Percentiles rank a stretch among this genome's conserved stretches.
Conservation (phyloP, 2,329 filamentous ascomycete species). For the Monilinia laxa region DNA sequence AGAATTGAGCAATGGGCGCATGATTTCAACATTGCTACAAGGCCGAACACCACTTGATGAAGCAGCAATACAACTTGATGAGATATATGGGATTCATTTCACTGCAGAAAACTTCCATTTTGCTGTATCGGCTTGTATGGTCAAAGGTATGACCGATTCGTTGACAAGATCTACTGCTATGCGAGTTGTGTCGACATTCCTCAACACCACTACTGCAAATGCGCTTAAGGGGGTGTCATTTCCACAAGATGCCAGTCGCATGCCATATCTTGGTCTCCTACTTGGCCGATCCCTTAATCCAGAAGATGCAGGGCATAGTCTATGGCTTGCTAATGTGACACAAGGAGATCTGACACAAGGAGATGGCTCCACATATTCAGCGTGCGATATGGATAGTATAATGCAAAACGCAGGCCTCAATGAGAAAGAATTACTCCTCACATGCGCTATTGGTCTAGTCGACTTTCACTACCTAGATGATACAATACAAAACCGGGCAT, state of each 20-base stretch:
- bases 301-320: slow-evolving; percentile 61
- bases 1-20: slow-evolving; percentile 58
- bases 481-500: slow-evolving; percentile 56
- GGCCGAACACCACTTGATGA: slow-evolving; percentile 61
- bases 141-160: slow-evolving; percentile 62
- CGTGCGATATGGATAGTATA: slow-evolving; percentile 43
- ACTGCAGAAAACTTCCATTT: slow-evolving; percentile 64
- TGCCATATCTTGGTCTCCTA: slow-evolving; percentile 60
- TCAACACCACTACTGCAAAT: slow-evolving; percentile 50
- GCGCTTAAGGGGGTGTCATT: slow-evolving; percentile 32
- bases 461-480: slow-evolving; percentile 67
- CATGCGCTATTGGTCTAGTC: slow-evolving; percentile 62
- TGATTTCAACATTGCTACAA: slow-evolving; percentile 60
- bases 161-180: slow-evolving; percentile 59
- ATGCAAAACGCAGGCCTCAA: slow-evolving; percentile 50
- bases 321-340: slow-evolving; percentile 52
- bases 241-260: slow-evolving; percentile 37
- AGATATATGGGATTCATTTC: slow-evolving; percentile 66
- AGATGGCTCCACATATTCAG: slow-evolving; percentile 40
- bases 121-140: slow-evolving; percentile 62
- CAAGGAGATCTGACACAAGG: slow-evolving; percentile 42
- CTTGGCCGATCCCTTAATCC: slow-evolving; percentile 55
- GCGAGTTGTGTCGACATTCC: slow-evolving; percentile 60
- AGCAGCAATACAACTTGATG: slow-evolving; percentile 60
- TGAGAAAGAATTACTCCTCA: slow-evolving; percentile 62